Evolutionary conservation across 2,329 filamentous ascomycete species (phyloP), one percentile per base, ranked within the genome.

Genomic region (Colletotrichum aenigma): DNA sequence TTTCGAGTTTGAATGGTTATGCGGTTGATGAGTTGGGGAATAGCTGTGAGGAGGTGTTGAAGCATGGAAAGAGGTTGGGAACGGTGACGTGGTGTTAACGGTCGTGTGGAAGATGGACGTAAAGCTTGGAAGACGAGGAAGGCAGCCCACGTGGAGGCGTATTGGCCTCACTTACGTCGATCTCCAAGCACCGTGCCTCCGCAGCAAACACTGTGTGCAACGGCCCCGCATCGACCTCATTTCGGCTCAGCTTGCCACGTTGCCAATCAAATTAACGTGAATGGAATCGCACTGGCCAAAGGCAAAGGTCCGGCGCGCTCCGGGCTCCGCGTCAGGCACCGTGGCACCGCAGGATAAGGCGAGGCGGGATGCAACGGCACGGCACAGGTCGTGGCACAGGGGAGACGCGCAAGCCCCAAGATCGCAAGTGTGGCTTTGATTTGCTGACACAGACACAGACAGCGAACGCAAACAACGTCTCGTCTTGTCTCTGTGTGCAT

Each of bases 111-210:
- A 13, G 30, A 55, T 10, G 32, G 56, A 15, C 58, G 56, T 15
- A 26, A 32, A 67, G 5, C 52, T 61, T 55, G 66, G 60, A 52
- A 62, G n/a, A 24, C 12, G 36, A 3, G 52, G 30, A 36, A 15
- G 18, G 16, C 48, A 56, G 34, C 61, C 67, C 72, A 74, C 67
- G 72, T 74, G 72, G 67, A 66, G 61, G 68, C 61, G 61, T 71
- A 36, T 34, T 58, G 52, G 70, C 73, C 70, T 75, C 73, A 73
- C 70, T 73, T 64, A 75, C 73, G 73, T 75, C 61, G 73, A 26
- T 43, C 58, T 71, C 38, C n/a, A 13, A n/a, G 68, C 38, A 58
- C 24, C 15, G 58, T 56, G 28, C 16, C 32, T 7, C 1, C 3
- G 1, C 21, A 5, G 1, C 0, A 24, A 21, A 61, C 56, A 67